phyloP scores from a whole-genome alignment of 805 yeast species.

The Saccharomycopsis amapae region DNA sequence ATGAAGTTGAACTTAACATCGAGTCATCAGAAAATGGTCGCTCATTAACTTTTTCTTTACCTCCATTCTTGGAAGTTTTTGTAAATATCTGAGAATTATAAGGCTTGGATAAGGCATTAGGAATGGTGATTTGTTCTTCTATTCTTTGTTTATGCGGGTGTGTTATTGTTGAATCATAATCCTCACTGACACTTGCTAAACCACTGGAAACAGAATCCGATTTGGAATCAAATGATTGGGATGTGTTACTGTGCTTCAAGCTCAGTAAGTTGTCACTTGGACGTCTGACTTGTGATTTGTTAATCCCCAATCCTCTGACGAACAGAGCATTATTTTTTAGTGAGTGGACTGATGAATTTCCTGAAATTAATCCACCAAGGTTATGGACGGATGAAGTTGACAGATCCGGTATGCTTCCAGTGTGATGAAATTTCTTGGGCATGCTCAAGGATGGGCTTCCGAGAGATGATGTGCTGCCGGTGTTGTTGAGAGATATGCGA shows the following conservation, averaged over 20 bases:
- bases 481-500: not conserved
- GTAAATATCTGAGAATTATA: not conserved
- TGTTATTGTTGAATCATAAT: not conserved
- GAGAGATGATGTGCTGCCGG: conserved; percentile 7
- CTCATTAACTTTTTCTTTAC: not conserved
- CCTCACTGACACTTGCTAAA: conserved; percentile 15
- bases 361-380: not conserved
- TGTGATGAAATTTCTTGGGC: conserved; percentile 4
- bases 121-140: conserved; percentile 16
- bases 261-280: conserved; percentile 19
- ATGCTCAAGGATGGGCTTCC: conserved; percentile 7
- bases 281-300: conserved; percentile 16
- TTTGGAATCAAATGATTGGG: conserved; percentile 18
- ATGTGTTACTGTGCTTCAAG: conserved; percentile 5
- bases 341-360: conserved; percentile 10
- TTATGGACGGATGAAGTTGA: conserved; percentile 10
- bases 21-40: conserved; percentile 21
- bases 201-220: conserved; percentile 18
- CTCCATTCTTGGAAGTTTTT: not conserved
- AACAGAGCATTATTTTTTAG: conserved; percentile 18
- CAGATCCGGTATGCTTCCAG: conserved; percentile 6
- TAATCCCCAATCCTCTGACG: conserved; percentile 21
- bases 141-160: not conserved
- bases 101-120: conserved; percentile 5
- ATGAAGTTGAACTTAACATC: conserved; percentile 9